Base-by-base conservation (phyloP, 1,284 basidiomycete genomes). In the Heterobasidion irregulare region DNA sequence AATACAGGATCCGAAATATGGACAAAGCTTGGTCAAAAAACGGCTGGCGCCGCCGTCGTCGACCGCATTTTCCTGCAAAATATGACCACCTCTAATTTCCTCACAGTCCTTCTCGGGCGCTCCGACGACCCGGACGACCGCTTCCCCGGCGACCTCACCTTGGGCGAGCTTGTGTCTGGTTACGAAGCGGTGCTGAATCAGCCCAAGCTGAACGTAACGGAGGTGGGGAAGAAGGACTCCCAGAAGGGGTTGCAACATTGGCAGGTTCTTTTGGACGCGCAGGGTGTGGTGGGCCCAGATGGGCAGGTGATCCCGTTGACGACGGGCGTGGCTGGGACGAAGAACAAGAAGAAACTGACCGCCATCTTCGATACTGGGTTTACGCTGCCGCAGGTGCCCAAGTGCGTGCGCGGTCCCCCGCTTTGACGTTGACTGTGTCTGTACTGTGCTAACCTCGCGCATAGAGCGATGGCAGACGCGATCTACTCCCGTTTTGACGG, bases 401-500 rank as follows among this genome's bases (percentile, higher is more conserved):
- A 26, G 26, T 26, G 26, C 26, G 26, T 26, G 26, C 26, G 26
- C 26, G 26, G 26, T 26, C 26, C 26, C 4, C 26, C 26, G 26
- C 26, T 26, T 5, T 26, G 26, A 26, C 26, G 26, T 26, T 5
- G 26, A 26, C 26, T 26, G 26, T 6, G 4, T 26, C 26, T 26
- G 26, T 5, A 26, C 26, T 26, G 26, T 26, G 26, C 26, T 26
- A 6, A 26, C 6, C 26, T 26, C 26, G 26, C 26, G 26, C 26
- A 26, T 26, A 26, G 15, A 83, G 88, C 41, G 72, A 74, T 90
- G 59, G 81, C 86, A 9, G 88, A 91, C 61, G 84, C 84, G 15
- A 89, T 91, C 60, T 91, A 91, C 62, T 87, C 87, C 1, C 82
- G 88, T 47, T 84, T 90, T 2, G 79, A 80, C 58, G 86, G 86